phyloP scores from a whole-genome alignment of 192 early-diverging fungal genomes.

The Dissophora globulifera region DNA sequence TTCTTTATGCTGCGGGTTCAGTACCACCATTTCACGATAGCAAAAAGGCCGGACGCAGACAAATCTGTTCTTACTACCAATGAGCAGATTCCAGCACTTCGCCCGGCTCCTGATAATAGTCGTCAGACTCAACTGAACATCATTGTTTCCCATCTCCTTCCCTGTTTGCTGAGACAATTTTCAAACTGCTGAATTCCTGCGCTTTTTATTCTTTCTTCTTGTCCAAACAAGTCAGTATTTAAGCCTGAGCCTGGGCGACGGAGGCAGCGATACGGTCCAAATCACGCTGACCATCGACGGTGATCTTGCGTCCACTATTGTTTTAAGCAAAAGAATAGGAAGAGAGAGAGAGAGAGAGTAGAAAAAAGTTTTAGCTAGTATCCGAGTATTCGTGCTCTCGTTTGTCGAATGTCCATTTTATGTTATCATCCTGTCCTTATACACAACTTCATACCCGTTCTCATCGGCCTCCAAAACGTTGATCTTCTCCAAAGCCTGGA shows the following conservation, averaged over 20 bases:
- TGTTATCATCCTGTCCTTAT: not conserved
- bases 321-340: not conserved
- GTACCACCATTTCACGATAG: too few species aligned
- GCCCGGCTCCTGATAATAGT: too few species aligned
- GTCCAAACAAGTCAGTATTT: conserved; percentile 44
- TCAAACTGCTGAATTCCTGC: too few species aligned
- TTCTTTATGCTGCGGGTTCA: too few species aligned
- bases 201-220: too few species aligned
- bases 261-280: conserved; percentile 93
- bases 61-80: too few species aligned
- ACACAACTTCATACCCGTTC: conserved; percentile 64
- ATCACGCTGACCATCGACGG: conserved; percentile 97
- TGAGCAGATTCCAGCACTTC: too few species aligned
- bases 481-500: conserved; percentile 98
- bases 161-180: conserved; percentile 22
- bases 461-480: conserved; percentile 92
- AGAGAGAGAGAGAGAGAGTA: not conserved
- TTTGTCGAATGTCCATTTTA: too few species aligned
- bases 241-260: conserved; percentile 48
- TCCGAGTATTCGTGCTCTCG: too few species aligned
- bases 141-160: too few species aligned
- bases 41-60: too few species aligned
- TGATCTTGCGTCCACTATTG: conserved; percentile 90
- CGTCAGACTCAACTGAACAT: too few species aligned
- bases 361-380: not conserved